phyloP scores from a whole-genome alignment of 1,284 basidiomycete genomes.

The Boletellus sp. region DNA sequence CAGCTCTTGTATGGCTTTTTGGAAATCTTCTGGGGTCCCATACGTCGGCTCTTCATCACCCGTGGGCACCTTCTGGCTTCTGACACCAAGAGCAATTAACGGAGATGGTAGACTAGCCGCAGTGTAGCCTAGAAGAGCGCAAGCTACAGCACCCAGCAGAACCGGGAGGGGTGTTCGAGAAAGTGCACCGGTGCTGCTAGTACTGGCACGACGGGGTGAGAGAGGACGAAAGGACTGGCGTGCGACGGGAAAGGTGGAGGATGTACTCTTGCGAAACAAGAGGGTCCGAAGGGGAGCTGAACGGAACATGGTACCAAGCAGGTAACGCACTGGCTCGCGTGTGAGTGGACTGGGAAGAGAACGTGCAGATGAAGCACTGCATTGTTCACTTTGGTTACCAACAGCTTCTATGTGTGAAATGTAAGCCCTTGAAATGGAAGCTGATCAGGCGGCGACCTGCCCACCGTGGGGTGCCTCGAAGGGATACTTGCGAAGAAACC shows the following conservation, averaged over 20 bases:
- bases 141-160: constrained; percentile 23
- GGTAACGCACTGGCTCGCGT: neutral
- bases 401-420: too few relatives aligned
- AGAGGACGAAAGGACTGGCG: constrained; percentile 1
- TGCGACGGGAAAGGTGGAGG: neutral
- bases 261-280: neutral
- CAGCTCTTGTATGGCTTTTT: constrained; percentile 48
- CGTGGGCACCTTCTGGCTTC: neutral
- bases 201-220: constrained; percentile 13
- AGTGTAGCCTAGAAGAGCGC: constrained; percentile 25
- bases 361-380: neutral
- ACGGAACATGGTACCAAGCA: constrained; percentile 15
- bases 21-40: constrained; percentile 51
- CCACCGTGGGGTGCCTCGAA: too few relatives aligned
- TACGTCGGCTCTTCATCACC: constrained; percentile 26
- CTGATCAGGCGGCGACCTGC: too few relatives aligned
- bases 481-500: too few relatives aligned
- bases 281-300: constrained; percentile 5
- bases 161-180: constrained; percentile 7
- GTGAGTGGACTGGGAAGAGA: neutral
- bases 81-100: constrained; percentile 6
- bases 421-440: too few relatives aligned
- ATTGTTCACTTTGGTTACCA: too few relatives aligned
- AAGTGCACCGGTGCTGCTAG: neutral
- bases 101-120: constrained; percentile 4